Evolutionary conservation across 2,329 filamentous ascomycete genomes (phyloP), one percentile per base, ranked within the genome.

Genomic region (Waltergamsia citrina): DNA sequence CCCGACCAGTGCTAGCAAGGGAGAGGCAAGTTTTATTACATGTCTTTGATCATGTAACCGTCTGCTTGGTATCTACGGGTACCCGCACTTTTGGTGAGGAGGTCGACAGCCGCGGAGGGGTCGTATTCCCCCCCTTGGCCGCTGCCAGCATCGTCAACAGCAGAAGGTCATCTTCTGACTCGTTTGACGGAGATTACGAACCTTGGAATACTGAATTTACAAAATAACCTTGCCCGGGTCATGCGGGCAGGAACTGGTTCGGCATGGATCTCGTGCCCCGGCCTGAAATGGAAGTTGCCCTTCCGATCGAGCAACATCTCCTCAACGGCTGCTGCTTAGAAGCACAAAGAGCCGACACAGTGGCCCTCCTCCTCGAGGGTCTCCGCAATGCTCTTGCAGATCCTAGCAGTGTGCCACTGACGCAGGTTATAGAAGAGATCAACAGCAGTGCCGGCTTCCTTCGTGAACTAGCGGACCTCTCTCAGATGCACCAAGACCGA

Each of bases 271-370:
- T 37, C 37, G 15, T 35, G 31, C 32, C 40, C 41, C 38, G 21
- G 19, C 8, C 34, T 23, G 39, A 43, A 11, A 52, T 56, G 46
- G 52, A 50, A 27, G 41, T 42, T 32, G 44, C 41, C 23, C 40
- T 43, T 25, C 44, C 48, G 12, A 42, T 50, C 31, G 56, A 57
- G 33, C 40, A 50, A 15, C 52, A 61, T 15, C 53, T 74, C 16
- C 57, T 75, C 23, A 54, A 60, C 37, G 68, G 70, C 22, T 78
- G 73, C 47, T 72, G 61, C 43, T 47, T 56, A 34, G 72, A 78
- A 52, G 71, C 73, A 17, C 60, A 70, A 36, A 59, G 66, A 40
- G 69, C 67, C 34, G 65, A 72, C 33, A 43, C 60, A 10, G 64
- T 71, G 27, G 59, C 62, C 24, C 43, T 56, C 14, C 56, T 59